Evolutionary conservation across 2,329 filamentous ascomycete species (phyloP).

Genomic region (Orbilia blumenaviensis): DNA sequence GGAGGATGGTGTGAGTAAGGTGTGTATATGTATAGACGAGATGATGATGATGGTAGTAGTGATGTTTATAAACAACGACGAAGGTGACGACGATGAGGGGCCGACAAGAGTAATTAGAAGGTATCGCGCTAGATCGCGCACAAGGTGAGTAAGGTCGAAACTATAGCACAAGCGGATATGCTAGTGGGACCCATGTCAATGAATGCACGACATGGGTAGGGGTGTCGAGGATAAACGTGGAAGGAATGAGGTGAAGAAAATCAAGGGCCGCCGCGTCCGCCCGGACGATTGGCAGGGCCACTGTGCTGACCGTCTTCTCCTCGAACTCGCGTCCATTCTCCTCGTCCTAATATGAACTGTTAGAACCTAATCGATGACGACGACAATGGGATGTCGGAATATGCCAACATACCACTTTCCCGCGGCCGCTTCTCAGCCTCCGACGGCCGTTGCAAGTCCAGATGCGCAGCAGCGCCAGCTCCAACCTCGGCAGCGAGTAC

Average conservation of each 20-base stretch:
- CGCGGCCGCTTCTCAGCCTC: slow-evolving; percentile 55
- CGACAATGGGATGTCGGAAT: not conserved
- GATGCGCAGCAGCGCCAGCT: slow-evolving; percentile 46
- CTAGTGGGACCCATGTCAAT: slow-evolving; percentile 21
- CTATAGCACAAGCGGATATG: slow-evolving; percentile 21
- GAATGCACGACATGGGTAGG: slow-evolving; percentile 23
- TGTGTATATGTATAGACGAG: slow-evolving; percentile 16
- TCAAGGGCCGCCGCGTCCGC: slow-evolving; percentile 50
- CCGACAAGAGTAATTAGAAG: slow-evolving; percentile 4
- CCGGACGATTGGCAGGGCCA: slow-evolving; percentile 46
- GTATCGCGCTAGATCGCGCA: slow-evolving; percentile 43
- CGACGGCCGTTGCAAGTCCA: slow-evolving; percentile 37
- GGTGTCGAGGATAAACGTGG: slow-evolving; percentile 15
- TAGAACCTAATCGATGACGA: slow-evolving; percentile 30
- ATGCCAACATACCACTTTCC: slow-evolving; percentile 56
- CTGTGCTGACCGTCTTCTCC: slow-evolving; percentile 56
- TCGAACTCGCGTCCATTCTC: slow-evolving; percentile 57
- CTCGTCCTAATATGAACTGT: slow-evolving; percentile 54
- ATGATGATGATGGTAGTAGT: slow-evolving; percentile 1
- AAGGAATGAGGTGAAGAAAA: slow-evolving; percentile 9
- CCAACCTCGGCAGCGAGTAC: slow-evolving; percentile 68
- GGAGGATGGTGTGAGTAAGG: not conserved
- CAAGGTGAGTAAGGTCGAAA: slow-evolving; percentile 35
- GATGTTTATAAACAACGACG: slow-evolving; percentile 9
- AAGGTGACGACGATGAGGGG: not conserved